A percentile compares a stretch with the other conserved stretches of the same genome.
Evolutionary conservation across 2,329 filamentous ascomycete genomes (phyloP).

Genomic region (Clathrospora elynae): DNA sequence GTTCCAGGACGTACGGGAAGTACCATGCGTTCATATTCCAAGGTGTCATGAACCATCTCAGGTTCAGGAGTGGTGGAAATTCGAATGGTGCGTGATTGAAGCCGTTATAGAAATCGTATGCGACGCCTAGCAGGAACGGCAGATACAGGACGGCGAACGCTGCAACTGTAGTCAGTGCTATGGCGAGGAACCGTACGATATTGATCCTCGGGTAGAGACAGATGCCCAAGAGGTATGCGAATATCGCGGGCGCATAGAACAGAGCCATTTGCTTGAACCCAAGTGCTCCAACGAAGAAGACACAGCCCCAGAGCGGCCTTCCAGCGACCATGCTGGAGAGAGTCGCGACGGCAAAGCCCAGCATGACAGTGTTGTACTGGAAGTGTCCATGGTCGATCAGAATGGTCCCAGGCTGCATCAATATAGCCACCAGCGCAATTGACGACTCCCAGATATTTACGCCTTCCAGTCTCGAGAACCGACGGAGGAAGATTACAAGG

Average conservation of each 20-base stretch:
- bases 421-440: slow-evolving; percentile 83
- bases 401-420: slow-evolving; percentile 90
- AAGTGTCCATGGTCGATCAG: slow-evolving; percentile 96
- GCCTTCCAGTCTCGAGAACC: slow-evolving; percentile 75
- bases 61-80: slow-evolving; percentile 7
- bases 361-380: slow-evolving; percentile 99
- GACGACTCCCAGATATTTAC: slow-evolving; percentile 82
- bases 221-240: slow-evolving; percentile 85
- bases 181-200: slow-evolving; percentile 70
- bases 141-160: slow-evolving; percentile 77
- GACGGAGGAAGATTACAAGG: slow-evolving; percentile 80
- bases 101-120: slow-evolving; percentile 71
- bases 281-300: slow-evolving; percentile 92
- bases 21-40: slow-evolving; percentile 68
- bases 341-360: slow-evolving; percentile 83
- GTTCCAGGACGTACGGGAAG: slow-evolving; percentile 76
- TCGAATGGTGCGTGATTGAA: slow-evolving; percentile 53
- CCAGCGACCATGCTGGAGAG: slow-evolving; percentile 88
- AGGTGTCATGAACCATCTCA: slow-evolving; percentile 43
- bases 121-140: slow-evolving; percentile 73
- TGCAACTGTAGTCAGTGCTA: slow-evolving; percentile 72
- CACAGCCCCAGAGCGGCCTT: slow-evolving; percentile 81
- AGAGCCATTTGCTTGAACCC: slow-evolving; percentile 99
- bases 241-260: slow-evolving; percentile 93
- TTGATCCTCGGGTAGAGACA: slow-evolving; percentile 79